Conservation (phyloP, 2,329 filamentous ascomycete species). For the Herpotrichia juniperi region DNA sequence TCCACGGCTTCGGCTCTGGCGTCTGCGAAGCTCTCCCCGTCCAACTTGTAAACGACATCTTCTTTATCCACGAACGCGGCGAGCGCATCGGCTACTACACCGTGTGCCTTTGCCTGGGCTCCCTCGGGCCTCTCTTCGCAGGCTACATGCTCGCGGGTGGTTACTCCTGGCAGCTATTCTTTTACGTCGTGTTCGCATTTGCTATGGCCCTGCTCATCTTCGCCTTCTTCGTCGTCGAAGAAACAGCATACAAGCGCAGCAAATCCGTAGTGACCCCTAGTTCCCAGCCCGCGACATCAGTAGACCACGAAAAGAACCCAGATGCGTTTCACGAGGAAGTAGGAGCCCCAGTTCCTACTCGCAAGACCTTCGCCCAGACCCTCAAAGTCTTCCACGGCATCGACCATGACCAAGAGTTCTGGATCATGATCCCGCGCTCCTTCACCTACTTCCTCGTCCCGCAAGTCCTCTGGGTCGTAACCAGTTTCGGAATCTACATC, state of each 20-base stretch:
- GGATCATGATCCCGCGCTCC: slow-evolving; percentile 40
- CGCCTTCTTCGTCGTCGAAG: slow-evolving; percentile 64
- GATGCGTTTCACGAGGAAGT: slow-evolving; percentile 32
- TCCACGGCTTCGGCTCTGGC: slow-evolving; percentile 52
- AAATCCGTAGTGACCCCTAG: neutral
- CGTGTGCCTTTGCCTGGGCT: slow-evolving; percentile 62
- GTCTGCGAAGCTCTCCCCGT: slow-evolving; percentile 56
- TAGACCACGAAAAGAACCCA: slow-evolving; percentile 10
- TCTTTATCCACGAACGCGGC: slow-evolving; percentile 55
- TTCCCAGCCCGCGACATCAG: slow-evolving; percentile 3
- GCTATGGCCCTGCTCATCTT: slow-evolving; percentile 51
- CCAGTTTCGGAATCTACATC: slow-evolving; percentile 46
- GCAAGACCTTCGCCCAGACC: slow-evolving; percentile 34
- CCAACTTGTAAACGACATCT: slow-evolving; percentile 56
- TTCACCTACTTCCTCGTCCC: slow-evolving; percentile 47
- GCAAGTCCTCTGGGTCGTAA: slow-evolving; percentile 46
- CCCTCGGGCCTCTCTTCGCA: slow-evolving; percentile 63
- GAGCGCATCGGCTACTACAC: slow-evolving; percentile 66
- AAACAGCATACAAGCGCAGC: slow-evolving; percentile 58
- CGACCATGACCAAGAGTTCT: slow-evolving; percentile 41
- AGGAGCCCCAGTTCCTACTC: slow-evolving; percentile 25
- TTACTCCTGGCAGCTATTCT: slow-evolving; percentile 66
- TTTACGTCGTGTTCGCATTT: slow-evolving; percentile 66
- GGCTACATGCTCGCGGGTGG: slow-evolving; percentile 66
- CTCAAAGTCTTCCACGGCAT: slow-evolving; percentile 42